phyloP scores from a whole-genome alignment of 2,329 filamentous ascomycete genomes.

The Ascochyta fabae region DNA sequence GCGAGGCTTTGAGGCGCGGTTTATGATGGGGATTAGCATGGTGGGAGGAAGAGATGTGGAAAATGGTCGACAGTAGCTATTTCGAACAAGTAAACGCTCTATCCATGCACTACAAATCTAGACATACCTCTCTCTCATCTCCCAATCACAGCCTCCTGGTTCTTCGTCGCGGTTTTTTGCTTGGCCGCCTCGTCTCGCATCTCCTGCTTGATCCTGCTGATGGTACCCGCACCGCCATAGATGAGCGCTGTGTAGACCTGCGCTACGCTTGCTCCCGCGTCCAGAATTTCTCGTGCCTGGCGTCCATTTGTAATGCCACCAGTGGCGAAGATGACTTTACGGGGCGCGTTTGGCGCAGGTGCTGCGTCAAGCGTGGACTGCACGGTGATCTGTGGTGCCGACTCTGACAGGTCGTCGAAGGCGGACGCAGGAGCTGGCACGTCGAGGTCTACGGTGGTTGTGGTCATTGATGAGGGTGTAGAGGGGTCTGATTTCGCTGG shows the following conservation, averaged over 20 bases:
- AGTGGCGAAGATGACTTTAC: conserved; percentile 89
- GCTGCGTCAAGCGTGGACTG: conserved; percentile 26
- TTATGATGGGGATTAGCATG: neutral
- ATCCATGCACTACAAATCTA: neutral
- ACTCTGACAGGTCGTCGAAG: conserved; percentile 39
- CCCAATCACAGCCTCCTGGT: neutral
- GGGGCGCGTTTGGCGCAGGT: conserved; percentile 39
- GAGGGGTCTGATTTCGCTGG: conserved; percentile 6
- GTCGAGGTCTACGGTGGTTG: conserved; percentile 28
- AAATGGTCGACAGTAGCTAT: no score
- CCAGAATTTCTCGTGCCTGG: conserved; percentile 80
- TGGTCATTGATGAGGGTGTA: conserved; percentile 18
- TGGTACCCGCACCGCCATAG: conserved; percentile 67
- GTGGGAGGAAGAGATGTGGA: neutral
- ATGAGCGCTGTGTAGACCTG: conserved; percentile 87
- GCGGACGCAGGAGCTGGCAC: conserved; percentile 31
- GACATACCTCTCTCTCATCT: neutral
- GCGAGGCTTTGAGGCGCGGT: neutral
- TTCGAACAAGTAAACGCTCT: neutral
- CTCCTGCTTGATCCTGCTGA: conserved; percentile 60
- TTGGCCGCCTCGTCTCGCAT: conserved; percentile 53
- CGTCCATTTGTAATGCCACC: conserved; percentile 90
- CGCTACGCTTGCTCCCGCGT: conserved; percentile 87
- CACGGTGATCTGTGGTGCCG: conserved; percentile 35
- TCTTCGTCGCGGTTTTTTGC: conserved; percentile 30